Evolutionary conservation across 2,329 filamentous ascomycete genomes (phyloP).

Genomic region (Torrubiella hemipterigena): DNA sequence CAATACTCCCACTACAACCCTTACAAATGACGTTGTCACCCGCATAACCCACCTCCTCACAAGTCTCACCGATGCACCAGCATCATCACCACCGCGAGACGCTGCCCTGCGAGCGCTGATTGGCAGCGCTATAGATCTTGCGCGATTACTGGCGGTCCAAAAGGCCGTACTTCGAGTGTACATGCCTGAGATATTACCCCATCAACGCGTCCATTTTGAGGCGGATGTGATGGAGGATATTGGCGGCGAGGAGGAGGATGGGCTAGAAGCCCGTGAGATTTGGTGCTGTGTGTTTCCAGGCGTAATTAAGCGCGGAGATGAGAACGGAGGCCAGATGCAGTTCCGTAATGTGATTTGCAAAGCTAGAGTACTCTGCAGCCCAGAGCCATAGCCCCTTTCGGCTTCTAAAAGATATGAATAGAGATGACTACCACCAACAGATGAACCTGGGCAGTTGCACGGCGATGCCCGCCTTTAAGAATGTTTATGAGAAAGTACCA

Average conservation of each 20-base stretch:
- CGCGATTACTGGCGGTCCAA: slow-evolving; percentile 43
- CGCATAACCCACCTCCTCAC: slow-evolving; percentile 38
- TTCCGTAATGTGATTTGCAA: slow-evolving; percentile 53
- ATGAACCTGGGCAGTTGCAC: too few relatives aligned
- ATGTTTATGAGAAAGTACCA: too few relatives aligned
- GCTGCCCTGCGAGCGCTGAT: slow-evolving; percentile 41
- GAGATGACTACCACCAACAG: too few relatives aligned
- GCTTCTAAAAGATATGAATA: too few relatives aligned
- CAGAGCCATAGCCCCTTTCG: too few relatives aligned
- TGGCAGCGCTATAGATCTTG: slow-evolving; percentile 40
- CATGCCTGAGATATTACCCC: slow-evolving; percentile 41
- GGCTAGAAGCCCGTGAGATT: slow-evolving; percentile 38
- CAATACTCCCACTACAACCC: slow-evolving; percentile 28
- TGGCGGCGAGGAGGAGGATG: slow-evolving; percentile 48
- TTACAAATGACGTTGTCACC: slow-evolving; percentile 30
- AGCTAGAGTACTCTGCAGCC: slow-evolving; percentile 49
- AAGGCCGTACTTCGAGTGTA: slow-evolving; percentile 44
- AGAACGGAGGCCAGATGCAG: slow-evolving; percentile 48
- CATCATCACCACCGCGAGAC: slow-evolving; percentile 31
- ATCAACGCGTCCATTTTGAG: slow-evolving; percentile 46
- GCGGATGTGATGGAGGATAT: slow-evolving; percentile 52
- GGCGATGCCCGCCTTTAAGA: too few relatives aligned
- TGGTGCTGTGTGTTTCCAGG: slow-evolving; percentile 53
- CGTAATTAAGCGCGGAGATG: slow-evolving; percentile 52
- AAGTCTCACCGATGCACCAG: slow-evolving; percentile 28